phyloP scores from a whole-genome alignment of 192 early-diverging fungal genomes.

The Umbelopsis isabellina region DNA sequence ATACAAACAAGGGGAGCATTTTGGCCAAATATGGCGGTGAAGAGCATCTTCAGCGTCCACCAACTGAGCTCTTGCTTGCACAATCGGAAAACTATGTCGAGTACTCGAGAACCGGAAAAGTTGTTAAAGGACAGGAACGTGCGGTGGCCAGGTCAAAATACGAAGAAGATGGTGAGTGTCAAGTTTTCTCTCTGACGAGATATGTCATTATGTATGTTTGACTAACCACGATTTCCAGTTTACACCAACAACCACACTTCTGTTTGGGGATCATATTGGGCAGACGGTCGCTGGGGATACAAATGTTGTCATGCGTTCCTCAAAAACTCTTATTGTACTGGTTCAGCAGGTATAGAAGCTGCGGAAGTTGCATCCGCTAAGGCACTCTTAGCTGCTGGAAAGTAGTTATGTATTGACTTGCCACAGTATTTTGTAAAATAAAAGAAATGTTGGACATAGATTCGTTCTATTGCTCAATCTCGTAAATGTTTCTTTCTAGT shows the following conservation, averaged over 20 bases:
- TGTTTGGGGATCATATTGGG: conserved; percentile 97
- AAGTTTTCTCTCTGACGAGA: background rate
- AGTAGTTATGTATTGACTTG: too few species aligned
- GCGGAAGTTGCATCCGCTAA: conserved; percentile 46
- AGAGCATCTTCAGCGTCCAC: conserved; percentile 88
- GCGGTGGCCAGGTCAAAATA: conserved; percentile 84
- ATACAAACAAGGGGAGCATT: conserved; percentile 73
- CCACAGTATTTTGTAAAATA: too few species aligned
- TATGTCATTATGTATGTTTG: conserved; percentile 15
- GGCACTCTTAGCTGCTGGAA: conserved; percentile 6
- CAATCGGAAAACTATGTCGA: conserved; percentile 96
- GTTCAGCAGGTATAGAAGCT: conserved; percentile 76
- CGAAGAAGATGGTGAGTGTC: conserved; percentile 81
- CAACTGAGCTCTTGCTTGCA: conserved; percentile 87
- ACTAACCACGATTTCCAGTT: conserved; percentile 46
- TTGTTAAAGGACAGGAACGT: conserved; percentile 83
- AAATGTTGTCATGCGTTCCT: conserved; percentile 85
- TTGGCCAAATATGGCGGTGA: conserved; percentile 93
- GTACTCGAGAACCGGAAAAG: conserved; percentile 89
- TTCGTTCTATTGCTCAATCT: too few species aligned
- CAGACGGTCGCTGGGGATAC: conserved; percentile 95
- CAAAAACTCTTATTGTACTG: conserved; percentile 89
- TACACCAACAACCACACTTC: conserved; percentile 79
- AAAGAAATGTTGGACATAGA: too few species aligned
- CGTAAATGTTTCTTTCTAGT: too few species aligned